Base-by-base conservation (phyloP, 2,329 filamentous ascomycete species). In the Cytospora chrysosperma region DNA sequence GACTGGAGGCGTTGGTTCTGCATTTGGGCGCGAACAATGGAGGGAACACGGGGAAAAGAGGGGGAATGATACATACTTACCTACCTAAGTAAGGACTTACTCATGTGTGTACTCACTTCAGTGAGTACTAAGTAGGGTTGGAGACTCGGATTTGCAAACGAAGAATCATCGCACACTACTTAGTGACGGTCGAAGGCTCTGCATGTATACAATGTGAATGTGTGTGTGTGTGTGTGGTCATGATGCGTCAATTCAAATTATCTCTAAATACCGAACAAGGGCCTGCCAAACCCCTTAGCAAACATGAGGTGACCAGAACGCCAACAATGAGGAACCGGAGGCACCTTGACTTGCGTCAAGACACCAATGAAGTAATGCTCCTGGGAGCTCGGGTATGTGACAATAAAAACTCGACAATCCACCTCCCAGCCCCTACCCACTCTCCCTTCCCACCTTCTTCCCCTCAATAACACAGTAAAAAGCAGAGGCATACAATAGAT, bases 241-340 rank as follows among this genome's bases (percentile, higher is more conserved):
- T 61, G 53, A 64, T 59, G 56, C 51, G 56, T 65, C 58, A 60
- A 55, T n/a, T n/a, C n/a, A n/a, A n/a, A n/a, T 67, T 62, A 59
- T 53, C 56, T 61, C 59, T 63, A 37, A 30, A 47, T 43, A 37
- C 50, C n/a, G 30, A 8, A 30, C 19, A 43, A 30, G 40, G 15
- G 7, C 6, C n/a, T 28, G 26, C 17, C 17, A 34, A 12, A 32
- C 47, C 27, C 50, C 34, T 13, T 28, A 27, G 12, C 51, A 43
- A 55, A 51, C 43, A 21, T 24, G 21, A 47, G 7, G n/a, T 47
- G 43, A 47, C 43, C 43, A 24, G 43, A 24, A 47, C 43, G 43
- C 43, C 43, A 24, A 24, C 9, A 12, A 47, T 47, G 43, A 24
- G n/a, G 43, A 47, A 47, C n/a, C n/a, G 43, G 7, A 47, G 21